These are phyloP conservation scores for Jacaranda copaia DNA, from an alignment of 257 asterid species.

Conservation along the genomic window DNA sequence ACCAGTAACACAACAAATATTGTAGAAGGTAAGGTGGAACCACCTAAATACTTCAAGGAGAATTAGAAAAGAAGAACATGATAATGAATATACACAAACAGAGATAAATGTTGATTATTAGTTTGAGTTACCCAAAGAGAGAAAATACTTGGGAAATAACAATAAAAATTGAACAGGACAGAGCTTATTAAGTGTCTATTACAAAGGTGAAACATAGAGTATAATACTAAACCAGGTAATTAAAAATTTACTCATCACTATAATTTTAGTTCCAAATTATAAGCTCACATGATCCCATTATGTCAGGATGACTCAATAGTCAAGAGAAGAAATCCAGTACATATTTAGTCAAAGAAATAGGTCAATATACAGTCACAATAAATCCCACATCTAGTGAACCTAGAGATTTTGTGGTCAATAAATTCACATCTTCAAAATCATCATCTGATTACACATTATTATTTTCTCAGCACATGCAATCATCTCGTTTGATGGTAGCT, in stretches of 20 bases:
- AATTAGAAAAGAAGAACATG: background rate
- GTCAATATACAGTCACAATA: background rate
- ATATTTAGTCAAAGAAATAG: background rate
- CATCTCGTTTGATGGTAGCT: background rate
- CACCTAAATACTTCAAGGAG: background rate
- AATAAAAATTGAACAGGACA: background rate
- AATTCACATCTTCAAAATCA: background rate
- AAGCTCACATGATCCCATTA: background rate
- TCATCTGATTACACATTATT: background rate
- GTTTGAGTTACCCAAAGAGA: background rate
- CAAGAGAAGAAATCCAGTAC: constrained; percentile 2
- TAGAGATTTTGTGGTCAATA: background rate
- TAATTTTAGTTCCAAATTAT: background rate
- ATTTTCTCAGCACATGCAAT: background rate
- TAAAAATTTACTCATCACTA: background rate
- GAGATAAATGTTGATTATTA: background rate
- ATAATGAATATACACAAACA: background rate
- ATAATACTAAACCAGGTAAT: background rate
- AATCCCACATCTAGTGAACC: background rate
- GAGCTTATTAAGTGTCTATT: background rate
- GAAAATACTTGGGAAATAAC: background rate
- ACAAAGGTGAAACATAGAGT: background rate
- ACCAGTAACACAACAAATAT: background rate
- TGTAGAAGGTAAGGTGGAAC: background rate
- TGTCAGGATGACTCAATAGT: background rate